Conservation (phyloP, 192 early-diverging fungal species). For the Martensiomyces pterosporus region DNA sequence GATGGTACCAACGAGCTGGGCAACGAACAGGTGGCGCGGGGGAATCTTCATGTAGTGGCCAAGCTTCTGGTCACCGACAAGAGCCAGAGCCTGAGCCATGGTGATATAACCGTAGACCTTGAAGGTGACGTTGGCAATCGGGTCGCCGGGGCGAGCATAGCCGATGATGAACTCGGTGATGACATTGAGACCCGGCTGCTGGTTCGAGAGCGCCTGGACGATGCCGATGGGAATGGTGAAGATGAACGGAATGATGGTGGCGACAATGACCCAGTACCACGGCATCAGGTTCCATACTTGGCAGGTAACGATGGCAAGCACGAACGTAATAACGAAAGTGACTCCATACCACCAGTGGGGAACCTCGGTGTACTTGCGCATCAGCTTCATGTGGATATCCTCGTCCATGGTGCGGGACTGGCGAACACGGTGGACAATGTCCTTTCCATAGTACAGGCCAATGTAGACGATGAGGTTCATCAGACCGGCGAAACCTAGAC, state of each 20-base stretch:
- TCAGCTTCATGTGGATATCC: constrained; percentile 73
- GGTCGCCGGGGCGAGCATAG: constrained; percentile 67
- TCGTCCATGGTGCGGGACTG: constrained; percentile 55
- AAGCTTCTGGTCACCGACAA: constrained; percentile 66
- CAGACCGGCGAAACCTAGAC: constrained; percentile 62
- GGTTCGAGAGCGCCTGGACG: constrained; percentile 72
- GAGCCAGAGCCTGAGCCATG: constrained; percentile 65
- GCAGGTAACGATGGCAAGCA: constrained; percentile 34
- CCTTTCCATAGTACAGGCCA: constrained; percentile 61
- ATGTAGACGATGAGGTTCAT: constrained; percentile 64
- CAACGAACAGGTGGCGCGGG: constrained; percentile 73
- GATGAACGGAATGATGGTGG: constrained; percentile 54
- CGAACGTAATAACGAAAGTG: constrained; percentile 38
- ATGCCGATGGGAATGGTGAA: constrained; percentile 81
- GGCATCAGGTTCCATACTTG: constrained; percentile 44
- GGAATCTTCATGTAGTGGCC: constrained; percentile 82
- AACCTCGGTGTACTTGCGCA: constrained; percentile 70
- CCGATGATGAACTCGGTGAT: constrained; percentile 84
- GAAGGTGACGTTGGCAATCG: constrained; percentile 79
- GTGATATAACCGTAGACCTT: constrained; percentile 81
- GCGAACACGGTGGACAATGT: constrained; percentile 60
- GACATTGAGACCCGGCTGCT: constrained; percentile 73
- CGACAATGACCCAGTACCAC: constrained; percentile 73
- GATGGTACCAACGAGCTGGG: constrained; percentile 73
- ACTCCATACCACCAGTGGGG: constrained; percentile 74